A percentile compares a stretch with the other conserved stretches of the same genome.
phyloP scores from a whole-genome alignment of 148 eudicot species.

The Rhododendron vialii region DNA sequence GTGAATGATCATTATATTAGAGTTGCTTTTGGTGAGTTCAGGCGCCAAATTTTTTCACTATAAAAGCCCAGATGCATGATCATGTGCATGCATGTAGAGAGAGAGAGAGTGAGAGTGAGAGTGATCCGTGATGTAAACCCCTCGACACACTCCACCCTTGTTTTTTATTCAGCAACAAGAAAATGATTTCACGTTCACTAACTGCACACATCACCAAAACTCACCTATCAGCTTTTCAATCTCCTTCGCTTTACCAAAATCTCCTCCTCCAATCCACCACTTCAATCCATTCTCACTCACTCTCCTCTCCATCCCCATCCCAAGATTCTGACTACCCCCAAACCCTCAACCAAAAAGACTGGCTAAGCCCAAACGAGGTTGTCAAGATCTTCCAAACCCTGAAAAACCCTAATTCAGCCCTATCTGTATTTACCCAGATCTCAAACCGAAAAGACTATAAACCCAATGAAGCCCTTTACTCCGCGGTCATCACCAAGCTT shows the following conservation, averaged over 20 bases:
- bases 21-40: too few species aligned
- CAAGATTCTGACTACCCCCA: slow-evolving; percentile 11
- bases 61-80: too few species aligned
- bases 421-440: slow-evolving; percentile 41
- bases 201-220: not conserved
- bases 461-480: slow-evolving; percentile 69
- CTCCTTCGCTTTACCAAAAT: not conserved
- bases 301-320: slow-evolving; percentile 19
- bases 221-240: slow-evolving; percentile 7
- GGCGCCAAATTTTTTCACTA: too few species aligned
- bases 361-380: slow-evolving; percentile 67
- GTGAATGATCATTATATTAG: too few species aligned
- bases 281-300: slow-evolving; percentile 8
- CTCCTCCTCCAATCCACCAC: not conserved
- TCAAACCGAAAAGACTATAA: slow-evolving; percentile 68
- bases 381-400: slow-evolving; percentile 50
- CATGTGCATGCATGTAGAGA: too few species aligned
- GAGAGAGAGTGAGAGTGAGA: not conserved
- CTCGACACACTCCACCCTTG: not conserved
- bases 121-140: too few species aligned
- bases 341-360: slow-evolving; percentile 57
- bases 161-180: not conserved
- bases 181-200: slow-evolving; percentile 11
- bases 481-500: slow-evolving; percentile 49
- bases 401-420: slow-evolving; percentile 46